Percentiles rank a stretch among this genome's conserved stretches.
Evolutionary conservation across 2,329 filamentous ascomycete species (phyloP).

Genomic region (Diaporthe sp.): DNA sequence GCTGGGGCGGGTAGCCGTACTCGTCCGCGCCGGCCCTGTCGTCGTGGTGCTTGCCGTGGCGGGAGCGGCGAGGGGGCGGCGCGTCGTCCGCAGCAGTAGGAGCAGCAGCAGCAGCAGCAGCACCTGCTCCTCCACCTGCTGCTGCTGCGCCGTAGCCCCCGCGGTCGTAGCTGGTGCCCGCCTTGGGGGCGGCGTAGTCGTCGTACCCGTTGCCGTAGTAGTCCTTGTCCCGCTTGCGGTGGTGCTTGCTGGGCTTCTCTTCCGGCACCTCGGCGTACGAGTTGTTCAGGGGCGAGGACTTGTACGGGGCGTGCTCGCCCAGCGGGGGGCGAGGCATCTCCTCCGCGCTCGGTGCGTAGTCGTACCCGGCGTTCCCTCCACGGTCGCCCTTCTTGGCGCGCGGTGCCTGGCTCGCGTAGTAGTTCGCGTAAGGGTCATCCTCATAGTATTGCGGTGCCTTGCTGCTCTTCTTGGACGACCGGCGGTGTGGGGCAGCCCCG

Average conservation of each 20-base stretch:
- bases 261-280: conserved; percentile 2
- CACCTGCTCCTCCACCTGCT: background rate
- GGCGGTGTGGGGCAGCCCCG: background rate
- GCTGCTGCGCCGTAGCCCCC: conserved; percentile 7
- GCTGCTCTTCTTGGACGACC: conserved; percentile 16
- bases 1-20: conserved; percentile 1
- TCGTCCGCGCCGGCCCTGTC: conserved; percentile 26
- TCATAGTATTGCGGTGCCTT: conserved; percentile 34
- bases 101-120: too few relatives aligned
- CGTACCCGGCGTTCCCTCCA: background rate
- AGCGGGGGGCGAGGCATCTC: conserved; percentile 30
- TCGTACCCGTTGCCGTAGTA: conserved; percentile 30
- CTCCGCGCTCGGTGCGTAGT: background rate
- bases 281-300: conserved; percentile 4
- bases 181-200: background rate
- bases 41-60: conserved; percentile 26
- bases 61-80: conserved; percentile 30
- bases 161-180: conserved; percentile 19
- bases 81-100: background rate
- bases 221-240: conserved; percentile 32
- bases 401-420: conserved; percentile 25
- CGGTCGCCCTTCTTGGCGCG: conserved; percentile 1
- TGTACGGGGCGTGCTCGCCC: conserved; percentile 33
- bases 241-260: conserved; percentile 33
- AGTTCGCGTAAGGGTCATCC: conserved; percentile 18